Conservation (phyloP, 148 eudicot species). For the Cornus florida region DNA sequence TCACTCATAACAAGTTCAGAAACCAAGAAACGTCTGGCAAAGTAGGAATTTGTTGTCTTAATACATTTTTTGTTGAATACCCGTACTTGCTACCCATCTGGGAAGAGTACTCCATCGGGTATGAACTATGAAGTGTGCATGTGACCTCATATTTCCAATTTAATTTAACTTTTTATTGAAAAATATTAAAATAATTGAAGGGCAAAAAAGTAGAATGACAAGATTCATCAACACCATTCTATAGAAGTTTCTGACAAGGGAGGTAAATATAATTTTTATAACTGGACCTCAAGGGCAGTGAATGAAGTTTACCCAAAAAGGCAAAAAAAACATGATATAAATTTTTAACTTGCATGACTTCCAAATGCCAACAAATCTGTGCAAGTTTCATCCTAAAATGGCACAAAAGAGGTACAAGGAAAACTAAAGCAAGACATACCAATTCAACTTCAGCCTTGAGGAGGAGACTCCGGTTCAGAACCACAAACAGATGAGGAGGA, state of each 20-base stretch:
- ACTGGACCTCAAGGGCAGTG: too few species aligned
- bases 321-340: too few species aligned
- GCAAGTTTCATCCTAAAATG: not conserved
- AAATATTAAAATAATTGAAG: too few species aligned
- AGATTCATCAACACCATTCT: too few species aligned
- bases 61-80: not conserved
- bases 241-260: too few species aligned
- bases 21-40: not conserved
- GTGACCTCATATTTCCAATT: too few species aligned
- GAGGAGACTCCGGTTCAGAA: slow-evolving; percentile 68
- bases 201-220: too few species aligned
- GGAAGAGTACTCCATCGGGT: not conserved
- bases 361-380: not conserved
- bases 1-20: not conserved
- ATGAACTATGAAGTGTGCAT: not conserved
- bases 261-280: too few species aligned
- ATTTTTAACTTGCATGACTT: too few species aligned
- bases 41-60: not conserved
- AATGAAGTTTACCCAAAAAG: too few species aligned
- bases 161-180: too few species aligned
- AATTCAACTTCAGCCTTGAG: slow-evolving; percentile 28
- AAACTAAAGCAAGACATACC: slow-evolving; percentile 9
- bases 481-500: slow-evolving; percentile 63
- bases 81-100: not conserved
- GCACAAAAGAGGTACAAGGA: not conserved